Evolutionary conservation across 192 early-diverging fungal species (phyloP).

Genomic region (Backusella psychrophila): DNA sequence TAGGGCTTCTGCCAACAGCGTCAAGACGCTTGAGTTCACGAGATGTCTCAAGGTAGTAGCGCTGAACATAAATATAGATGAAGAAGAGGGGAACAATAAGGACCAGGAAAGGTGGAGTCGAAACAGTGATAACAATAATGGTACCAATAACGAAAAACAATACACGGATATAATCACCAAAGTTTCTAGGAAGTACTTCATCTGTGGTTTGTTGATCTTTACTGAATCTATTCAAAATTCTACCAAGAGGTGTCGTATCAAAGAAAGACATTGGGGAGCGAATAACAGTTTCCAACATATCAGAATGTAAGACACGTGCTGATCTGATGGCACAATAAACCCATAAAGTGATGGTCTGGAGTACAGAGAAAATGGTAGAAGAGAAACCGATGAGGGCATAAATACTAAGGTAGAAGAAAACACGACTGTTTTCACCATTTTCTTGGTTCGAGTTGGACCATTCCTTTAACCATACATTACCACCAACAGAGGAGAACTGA

Average conservation of each 20-base stretch:
- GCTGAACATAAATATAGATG: slow-evolving; percentile 47
- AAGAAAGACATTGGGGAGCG: slow-evolving; percentile 74
- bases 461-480: slow-evolving; percentile 72
- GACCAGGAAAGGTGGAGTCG: slow-evolving; percentile 45
- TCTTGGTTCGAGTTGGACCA: slow-evolving; percentile 63
- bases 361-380: slow-evolving; percentile 59
- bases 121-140: slow-evolving; percentile 41
- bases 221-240: slow-evolving; percentile 89
- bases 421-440: slow-evolving; percentile 33
- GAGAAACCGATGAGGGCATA: slow-evolving; percentile 81
- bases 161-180: slow-evolving; percentile 48
- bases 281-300: slow-evolving; percentile 75
- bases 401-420: slow-evolving; percentile 66
- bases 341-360: slow-evolving; percentile 76
- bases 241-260: slow-evolving; percentile 77
- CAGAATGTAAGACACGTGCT: slow-evolving; percentile 65
- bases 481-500: slow-evolving; percentile 53
- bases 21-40: slow-evolving; percentile 85
- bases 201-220: slow-evolving; percentile 85
- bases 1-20: slow-evolving; percentile 74
- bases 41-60: slow-evolving; percentile 67
- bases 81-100: slow-evolving; percentile 47
- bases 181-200: slow-evolving; percentile 61
- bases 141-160: slow-evolving; percentile 45
- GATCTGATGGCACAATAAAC: slow-evolving; percentile 79